Percentiles rank a stretch among this genome's conserved stretches.
phyloP scores from a whole-genome alignment of 768 basidiomycete genomes.

The Leccinellum luteum region DNA sequence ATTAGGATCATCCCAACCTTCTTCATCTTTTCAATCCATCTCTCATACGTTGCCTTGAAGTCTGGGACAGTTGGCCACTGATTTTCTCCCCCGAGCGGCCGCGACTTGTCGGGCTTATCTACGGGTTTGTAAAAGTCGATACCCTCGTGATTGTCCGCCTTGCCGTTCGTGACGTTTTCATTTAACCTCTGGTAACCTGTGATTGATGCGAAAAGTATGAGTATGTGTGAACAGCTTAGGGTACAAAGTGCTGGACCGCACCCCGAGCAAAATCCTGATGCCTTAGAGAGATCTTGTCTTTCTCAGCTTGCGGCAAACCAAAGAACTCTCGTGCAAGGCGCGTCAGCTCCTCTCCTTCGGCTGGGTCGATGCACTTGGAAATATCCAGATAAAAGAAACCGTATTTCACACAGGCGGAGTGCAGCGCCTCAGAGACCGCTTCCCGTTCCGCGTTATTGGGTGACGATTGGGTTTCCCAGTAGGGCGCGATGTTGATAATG shows the following conservation, averaged over 20 bases:
- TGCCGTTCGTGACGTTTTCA: conserved; percentile 85
- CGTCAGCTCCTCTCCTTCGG: conserved; percentile 64
- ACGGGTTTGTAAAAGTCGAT: conserved; percentile 81
- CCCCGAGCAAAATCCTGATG: conserved; percentile 78
- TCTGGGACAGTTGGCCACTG: conserved; percentile 69
- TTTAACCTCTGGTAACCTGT: conserved; percentile 77
- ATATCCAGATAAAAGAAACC: conserved; percentile 91
- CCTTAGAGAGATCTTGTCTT: conserved; percentile 66
- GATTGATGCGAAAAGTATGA: neutral
- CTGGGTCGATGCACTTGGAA: conserved; percentile 49
- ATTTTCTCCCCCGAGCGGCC: conserved; percentile 79
- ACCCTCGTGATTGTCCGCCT: conserved; percentile 82
- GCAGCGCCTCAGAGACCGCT: conserved; percentile 54
- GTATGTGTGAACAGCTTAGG: neutral
- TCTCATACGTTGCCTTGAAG: conserved; percentile 64
- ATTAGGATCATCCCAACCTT: conserved; percentile 75
- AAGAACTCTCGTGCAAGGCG: conserved; percentile 74
- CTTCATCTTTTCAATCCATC: conserved; percentile 87
- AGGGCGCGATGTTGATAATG: conserved; percentile 71
- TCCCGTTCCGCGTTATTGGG: conserved; percentile 36
- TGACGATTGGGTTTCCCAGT: conserved; percentile 40
- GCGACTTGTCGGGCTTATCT: conserved; percentile 63
- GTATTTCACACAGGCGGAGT: conserved; percentile 69
- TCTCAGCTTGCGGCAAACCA: conserved; percentile 65
- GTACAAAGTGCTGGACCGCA: conserved; percentile 33